Percentiles rank a stretch among this genome's conserved stretches.
Conservation (phyloP, 1,284 basidiomycete genomes). For the Ceratobasidium sp. region DNA sequence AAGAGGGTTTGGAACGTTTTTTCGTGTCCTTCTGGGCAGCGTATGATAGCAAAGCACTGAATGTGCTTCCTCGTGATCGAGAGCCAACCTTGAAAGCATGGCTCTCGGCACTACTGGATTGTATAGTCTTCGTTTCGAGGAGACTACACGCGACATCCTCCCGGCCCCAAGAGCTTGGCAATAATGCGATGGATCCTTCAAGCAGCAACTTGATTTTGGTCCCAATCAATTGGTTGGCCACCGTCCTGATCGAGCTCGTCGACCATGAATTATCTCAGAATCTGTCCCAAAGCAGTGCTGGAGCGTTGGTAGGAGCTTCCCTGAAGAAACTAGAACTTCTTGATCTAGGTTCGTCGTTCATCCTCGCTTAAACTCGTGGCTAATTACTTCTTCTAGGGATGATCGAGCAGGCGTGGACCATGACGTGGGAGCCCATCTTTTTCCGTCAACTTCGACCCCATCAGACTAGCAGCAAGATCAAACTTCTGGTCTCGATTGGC, state of each 20-base stretch:
- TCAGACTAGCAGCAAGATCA: not conserved
- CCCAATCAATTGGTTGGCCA: constrained; percentile 49
- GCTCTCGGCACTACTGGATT: constrained; percentile 72
- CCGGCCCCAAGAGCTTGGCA: constrained; percentile 39
- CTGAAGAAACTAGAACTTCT: constrained; percentile 54
- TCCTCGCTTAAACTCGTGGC: not conserved
- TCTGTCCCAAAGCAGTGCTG: constrained; percentile 57
- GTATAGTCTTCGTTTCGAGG: constrained; percentile 62
- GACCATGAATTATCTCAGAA: constrained; percentile 58
- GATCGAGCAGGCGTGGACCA: not conserved
- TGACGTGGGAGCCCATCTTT: not conserved
- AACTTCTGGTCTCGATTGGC: constrained; percentile 6
- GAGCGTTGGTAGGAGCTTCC: constrained; percentile 55
- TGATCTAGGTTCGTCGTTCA: constrained; percentile 52
- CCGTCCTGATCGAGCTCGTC: constrained; percentile 56
- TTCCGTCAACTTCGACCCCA: not conserved
- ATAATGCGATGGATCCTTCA: not conserved
- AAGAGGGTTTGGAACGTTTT: constrained; percentile 55
- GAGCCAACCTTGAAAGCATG: constrained; percentile 62
- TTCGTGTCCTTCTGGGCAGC: constrained; percentile 81
- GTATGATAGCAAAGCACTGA: constrained; percentile 67
- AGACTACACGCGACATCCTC: constrained; percentile 47
- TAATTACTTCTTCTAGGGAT: not conserved
- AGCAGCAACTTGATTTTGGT: constrained; percentile 1
- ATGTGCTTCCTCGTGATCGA: constrained; percentile 57